These are phyloP conservation scores for Trichaptum fuscoviolaceum DNA, from an alignment of 768 basidiomycete genomes.

Conservation along the genomic window DNA sequence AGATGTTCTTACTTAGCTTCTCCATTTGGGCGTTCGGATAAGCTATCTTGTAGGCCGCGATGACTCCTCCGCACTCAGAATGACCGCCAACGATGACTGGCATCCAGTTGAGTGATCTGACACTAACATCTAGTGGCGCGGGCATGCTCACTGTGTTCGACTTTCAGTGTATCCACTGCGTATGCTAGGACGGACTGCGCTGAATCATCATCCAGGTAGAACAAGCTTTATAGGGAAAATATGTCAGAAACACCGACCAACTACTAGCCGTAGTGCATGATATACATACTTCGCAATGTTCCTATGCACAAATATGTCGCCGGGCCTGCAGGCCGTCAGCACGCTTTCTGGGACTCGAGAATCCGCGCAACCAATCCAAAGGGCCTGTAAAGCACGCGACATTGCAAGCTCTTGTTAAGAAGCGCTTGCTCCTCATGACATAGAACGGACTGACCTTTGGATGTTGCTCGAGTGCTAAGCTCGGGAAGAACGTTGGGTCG, in stretches of 20 bases:
- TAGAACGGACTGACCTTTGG: constrained; percentile 46
- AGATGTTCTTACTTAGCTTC: background rate
- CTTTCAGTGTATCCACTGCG: constrained; percentile 63
- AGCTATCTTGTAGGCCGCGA: constrained; percentile 31
- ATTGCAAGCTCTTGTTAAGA: no score
- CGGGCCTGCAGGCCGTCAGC: constrained; percentile 62
- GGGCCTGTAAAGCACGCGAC: constrained; percentile 36
- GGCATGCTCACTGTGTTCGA: constrained; percentile 60
- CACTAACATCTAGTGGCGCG: constrained; percentile 7
- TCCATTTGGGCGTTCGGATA: background rate
- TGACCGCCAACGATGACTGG: constrained; percentile 81
- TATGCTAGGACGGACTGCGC: constrained; percentile 68
- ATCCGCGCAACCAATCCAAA: constrained; percentile 82
- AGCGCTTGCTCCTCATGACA: background rate
- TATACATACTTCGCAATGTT: constrained; percentile 78
- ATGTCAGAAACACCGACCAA: background rate
- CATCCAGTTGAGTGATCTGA: background rate
- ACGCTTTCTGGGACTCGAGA: constrained; percentile 82
- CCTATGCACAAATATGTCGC: constrained; percentile 77
- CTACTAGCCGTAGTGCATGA: background rate
- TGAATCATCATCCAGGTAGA: constrained; percentile 66
- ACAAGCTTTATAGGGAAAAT: constrained; percentile 44
- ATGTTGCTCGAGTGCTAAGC: constrained; percentile 56
- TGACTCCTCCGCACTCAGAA: constrained; percentile 74
- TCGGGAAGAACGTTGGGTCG: constrained; percentile 60